phyloP scores from a whole-genome alignment of 177 flowering plant genomes.

The Tripterygium wilfordii region DNA sequence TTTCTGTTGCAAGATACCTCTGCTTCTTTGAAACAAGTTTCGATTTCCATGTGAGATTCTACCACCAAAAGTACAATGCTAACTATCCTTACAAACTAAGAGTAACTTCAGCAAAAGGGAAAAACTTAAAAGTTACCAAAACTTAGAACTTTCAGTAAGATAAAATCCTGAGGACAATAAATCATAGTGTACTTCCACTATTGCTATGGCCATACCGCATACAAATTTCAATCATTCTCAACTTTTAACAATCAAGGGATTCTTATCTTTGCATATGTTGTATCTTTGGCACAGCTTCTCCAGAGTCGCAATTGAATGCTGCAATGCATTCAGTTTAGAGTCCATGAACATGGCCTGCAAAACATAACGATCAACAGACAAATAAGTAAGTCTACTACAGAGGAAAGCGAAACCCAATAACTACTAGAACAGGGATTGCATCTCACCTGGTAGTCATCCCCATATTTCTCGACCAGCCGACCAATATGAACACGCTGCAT shows the following conservation, averaged over 20 bases:
- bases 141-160: no score
- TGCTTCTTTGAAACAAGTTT: no score
- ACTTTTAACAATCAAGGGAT: slow-evolving; percentile 38
- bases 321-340: slow-evolving; percentile 73
- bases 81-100: no score
- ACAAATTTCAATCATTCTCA: slow-evolving; percentile 8
- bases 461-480: slow-evolving; percentile 66
- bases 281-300: slow-evolving; percentile 77
- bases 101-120: no score
- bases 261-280: slow-evolving; percentile 35
- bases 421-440: neutral
- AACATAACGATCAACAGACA: neutral
- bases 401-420: neutral
- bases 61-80: no score
- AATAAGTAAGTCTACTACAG: neutral
- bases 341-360: slow-evolving; percentile 89
- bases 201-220: neutral
- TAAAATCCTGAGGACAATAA: neutral
- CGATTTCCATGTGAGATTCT: no score
- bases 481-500: slow-evolving; percentile 62
- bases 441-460: slow-evolving; percentile 74
- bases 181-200: neutral
- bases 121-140: no score
- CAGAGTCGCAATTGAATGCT: slow-evolving; percentile 74
- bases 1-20: no score